Evolutionary conservation across 768 basidiomycete species (phyloP), one percentile per base, ranked within the genome.

Genomic region (Kwoniella sp.): DNA sequence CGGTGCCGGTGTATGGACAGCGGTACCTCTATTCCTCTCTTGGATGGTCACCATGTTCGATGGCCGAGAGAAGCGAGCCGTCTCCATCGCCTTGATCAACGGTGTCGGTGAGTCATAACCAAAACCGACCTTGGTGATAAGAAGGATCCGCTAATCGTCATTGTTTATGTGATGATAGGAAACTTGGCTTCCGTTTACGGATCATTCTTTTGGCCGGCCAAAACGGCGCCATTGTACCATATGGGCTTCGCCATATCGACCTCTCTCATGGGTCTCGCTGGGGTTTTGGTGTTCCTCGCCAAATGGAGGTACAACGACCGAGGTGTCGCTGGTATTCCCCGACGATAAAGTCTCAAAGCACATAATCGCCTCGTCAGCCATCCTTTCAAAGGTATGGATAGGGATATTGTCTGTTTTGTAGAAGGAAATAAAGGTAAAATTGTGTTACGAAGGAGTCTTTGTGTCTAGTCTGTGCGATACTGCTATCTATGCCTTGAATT

Each of bases 1-100:
- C 21, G 77, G 74, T 25, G 71, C 72, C 15, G 79, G 77, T 36
- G 72, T 80, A 50, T 80, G 79, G 79, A 67, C 76, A 2, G 73
- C 70, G n/a, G 64, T 78, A 0, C 79, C 79, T 21, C 50, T 77
- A 36, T 74, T 72, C 59, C 69, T 80, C 33, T 65, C 64, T n/a
- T 79, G 75, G 72, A 72, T 75, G 58, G 72, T 78, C 24, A 72
- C 75, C 44, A 77, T 76, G 67, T 79, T 77, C 48, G 72, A 77
- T 13, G 77, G 77, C 12, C 60, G 74, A 21, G 75, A 77, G 65
- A 76, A 73, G 57, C 70, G 77, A 22, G 77, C 76, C 24, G 68
- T 79, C n/a, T 74, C 74, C 0, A 76, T 77, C 29, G 79, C 79
- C 12, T 25, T 79, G 15, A 74, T 80, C 60, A 80, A 77, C 53